Conservation (phyloP, 495 filamentous ascomycete genomes). For the Aspergillus bridgeri region DNA sequence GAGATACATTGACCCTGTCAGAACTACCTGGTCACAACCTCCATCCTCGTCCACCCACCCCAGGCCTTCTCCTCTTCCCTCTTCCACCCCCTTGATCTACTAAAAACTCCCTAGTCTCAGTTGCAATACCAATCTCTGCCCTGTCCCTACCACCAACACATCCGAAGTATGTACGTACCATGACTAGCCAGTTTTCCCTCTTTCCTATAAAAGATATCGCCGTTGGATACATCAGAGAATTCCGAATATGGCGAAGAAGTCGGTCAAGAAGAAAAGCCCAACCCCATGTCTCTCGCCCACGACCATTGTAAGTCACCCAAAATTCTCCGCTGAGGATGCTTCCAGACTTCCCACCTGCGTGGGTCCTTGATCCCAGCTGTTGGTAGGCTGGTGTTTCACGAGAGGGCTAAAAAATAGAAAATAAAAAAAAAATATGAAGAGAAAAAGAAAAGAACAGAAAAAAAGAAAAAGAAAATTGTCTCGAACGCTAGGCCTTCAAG, state of each 20-base stretch:
- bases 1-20: not conserved
- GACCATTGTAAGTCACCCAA: not conserved
- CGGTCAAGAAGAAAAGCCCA: constrained; percentile 8
- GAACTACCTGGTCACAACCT: not conserved
- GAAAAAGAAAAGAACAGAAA: not conserved
- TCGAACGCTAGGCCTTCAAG: not conserved
- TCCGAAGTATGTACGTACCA: not conserved
- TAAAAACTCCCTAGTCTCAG: constrained; percentile 2
- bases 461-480: not conserved
- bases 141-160: not conserved
- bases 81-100: constrained; percentile 2
- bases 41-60: not conserved
- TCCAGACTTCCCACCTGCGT: not conserved
- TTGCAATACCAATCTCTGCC: constrained; percentile 2
- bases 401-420: not conserved
- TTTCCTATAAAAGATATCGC: not conserved
- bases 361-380: not conserved
- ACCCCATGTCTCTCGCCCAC: constrained; percentile 4
- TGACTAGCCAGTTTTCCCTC: not conserved
- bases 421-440: not conserved
- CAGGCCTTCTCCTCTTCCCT: not conserved
- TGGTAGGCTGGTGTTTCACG: constrained; percentile 7
- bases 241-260: constrained; percentile 1
- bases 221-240: constrained; percentile 9
- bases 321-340: constrained; percentile 6